These are phyloP conservation scores for Blastobotrys buckinghamii DNA, from an alignment of 1,139 yeast genomes.

Conservation along the genomic window DNA sequence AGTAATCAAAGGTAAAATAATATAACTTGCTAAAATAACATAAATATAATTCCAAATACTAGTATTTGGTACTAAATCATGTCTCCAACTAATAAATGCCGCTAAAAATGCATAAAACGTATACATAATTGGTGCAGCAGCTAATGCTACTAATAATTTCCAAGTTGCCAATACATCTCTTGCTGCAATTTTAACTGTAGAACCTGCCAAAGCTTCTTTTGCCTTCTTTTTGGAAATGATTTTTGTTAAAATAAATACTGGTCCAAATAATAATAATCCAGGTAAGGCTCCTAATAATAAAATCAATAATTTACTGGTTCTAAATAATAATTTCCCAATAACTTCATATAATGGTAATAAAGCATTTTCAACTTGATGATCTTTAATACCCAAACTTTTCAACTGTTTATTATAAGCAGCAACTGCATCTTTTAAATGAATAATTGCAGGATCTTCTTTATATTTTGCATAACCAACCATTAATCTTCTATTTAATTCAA, in stretches of 20 bases:
- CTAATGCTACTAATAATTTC: conserved; percentile 88
- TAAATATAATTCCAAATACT: conserved; percentile 11
- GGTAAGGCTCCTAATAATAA: conserved; percentile 68
- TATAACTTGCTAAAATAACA: conserved; percentile 46
- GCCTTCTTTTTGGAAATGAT: conserved; percentile 67
- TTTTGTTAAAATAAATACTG: conserved; percentile 78
- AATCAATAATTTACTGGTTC: conserved; percentile 49
- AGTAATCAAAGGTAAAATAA: conserved; percentile 63
- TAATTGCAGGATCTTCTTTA: conserved; percentile 65
- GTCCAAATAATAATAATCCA: conserved; percentile 77
- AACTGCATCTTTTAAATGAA: conserved; percentile 54
- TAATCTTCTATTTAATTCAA: conserved; percentile 84
- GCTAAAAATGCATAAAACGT: conserved; percentile 70
- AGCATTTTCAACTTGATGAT: conserved; percentile 79
- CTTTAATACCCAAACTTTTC: conserved; percentile 69
- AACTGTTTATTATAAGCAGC: conserved; percentile 62
- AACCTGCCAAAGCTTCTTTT: conserved; percentile 72
- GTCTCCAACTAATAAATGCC: conserved; percentile 36
- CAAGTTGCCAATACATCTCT: conserved; percentile 93
- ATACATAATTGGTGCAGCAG: conserved; percentile 81
- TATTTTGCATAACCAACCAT: conserved; percentile 72
- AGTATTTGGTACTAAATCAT: conserved; percentile 19
- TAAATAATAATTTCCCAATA: conserved; percentile 44
- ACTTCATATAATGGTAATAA: conserved; percentile 44
- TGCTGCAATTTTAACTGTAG: conserved; percentile 85